Conservation (phyloP, 345 rosid species). For the Chamaenerion angustifolium region DNA sequence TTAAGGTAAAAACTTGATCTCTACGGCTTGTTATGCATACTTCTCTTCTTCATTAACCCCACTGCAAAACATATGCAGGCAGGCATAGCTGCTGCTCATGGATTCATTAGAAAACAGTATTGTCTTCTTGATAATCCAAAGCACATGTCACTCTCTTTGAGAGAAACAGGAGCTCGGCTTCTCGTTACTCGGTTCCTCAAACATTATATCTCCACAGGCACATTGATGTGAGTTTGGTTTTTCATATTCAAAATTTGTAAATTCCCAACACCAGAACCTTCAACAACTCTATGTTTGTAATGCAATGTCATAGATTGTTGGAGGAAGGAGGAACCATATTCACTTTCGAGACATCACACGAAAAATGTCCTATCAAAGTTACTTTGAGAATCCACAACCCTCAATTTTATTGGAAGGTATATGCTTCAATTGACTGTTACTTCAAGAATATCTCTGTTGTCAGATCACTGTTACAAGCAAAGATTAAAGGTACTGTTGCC, state of each 20-base stretch:
- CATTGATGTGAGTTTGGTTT: constrained; percentile 38
- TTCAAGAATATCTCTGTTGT: too few species aligned
- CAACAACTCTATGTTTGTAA: background rate
- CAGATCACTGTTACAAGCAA: too few species aligned
- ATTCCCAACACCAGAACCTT: too few species aligned
- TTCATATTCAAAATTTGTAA: too few species aligned
- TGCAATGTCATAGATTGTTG: constrained; percentile 28
- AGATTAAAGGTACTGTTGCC: background rate
- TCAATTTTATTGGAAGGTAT: constrained; percentile 89
- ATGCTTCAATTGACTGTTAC: too few species aligned
- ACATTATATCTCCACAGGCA: constrained; percentile 52
- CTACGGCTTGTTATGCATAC: too few species aligned
- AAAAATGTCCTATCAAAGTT: constrained; percentile 31
- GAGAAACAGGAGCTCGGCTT: constrained; percentile 60
- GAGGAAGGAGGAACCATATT: constrained; percentile 89
- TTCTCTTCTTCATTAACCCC: too few species aligned
- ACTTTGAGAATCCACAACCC: constrained; percentile 61
- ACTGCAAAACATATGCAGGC: constrained; percentile 26
- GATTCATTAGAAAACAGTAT: constrained; percentile 39
- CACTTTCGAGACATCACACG: constrained; percentile 42
- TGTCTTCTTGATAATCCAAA: constrained; percentile 42
- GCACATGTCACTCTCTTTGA: constrained; percentile 67
- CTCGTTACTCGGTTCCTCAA: constrained; percentile 67
- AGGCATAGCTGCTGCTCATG: constrained; percentile 58
- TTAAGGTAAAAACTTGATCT: constrained; percentile 34